phyloP scores from a whole-genome alignment of 495 filamentous ascomycete genomes.

The Lichenothelia convexa region DNA sequence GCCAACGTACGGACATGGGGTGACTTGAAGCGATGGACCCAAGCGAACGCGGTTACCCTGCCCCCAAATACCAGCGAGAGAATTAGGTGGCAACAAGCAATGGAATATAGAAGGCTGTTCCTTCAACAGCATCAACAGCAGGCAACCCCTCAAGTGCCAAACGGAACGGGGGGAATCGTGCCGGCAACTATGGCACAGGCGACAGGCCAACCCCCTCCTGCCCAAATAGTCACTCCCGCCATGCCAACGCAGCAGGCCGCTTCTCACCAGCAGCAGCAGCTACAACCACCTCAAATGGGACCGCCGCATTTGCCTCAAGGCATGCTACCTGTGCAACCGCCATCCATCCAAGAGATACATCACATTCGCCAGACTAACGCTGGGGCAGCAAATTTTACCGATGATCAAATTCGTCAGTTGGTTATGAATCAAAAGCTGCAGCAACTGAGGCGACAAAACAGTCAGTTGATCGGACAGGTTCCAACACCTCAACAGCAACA shows the following conservation, averaged over 20 bases:
- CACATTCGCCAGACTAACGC: slow-evolving; percentile 6
- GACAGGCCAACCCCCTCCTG: slow-evolving; percentile 13
- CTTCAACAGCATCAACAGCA: slow-evolving; percentile 8
- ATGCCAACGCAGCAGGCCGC: too few species aligned
- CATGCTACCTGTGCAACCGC: slow-evolving; percentile 2
- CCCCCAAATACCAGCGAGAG: slow-evolving; percentile 24
- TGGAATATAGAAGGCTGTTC: slow-evolving; percentile 29
- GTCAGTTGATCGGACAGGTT: slow-evolving; percentile 11
- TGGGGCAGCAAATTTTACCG: slow-evolving; percentile 24
- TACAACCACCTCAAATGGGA: slow-evolving; percentile 4
- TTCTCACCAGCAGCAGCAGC: slow-evolving; percentile 3
- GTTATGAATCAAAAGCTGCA: slow-evolving; percentile 16
- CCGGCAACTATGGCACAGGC: neutral
- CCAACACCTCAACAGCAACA: slow-evolving; percentile 12
- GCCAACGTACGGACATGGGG: slow-evolving; percentile 51
- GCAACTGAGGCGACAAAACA: slow-evolving; percentile 11
- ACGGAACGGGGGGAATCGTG: neutral
- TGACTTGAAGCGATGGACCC: slow-evolving; percentile 46
- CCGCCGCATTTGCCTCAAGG: slow-evolving; percentile 1
- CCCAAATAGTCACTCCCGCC: slow-evolving; percentile 11
- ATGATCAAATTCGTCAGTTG: slow-evolving; percentile 35
- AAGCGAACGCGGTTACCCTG: slow-evolving; percentile 28
- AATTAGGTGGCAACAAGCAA: slow-evolving; percentile 30
- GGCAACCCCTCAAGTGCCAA: neutral
- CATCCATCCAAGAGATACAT: slow-evolving; percentile 13